phyloP scores from a whole-genome alignment of 768 basidiomycete genomes.

The Aureoboletus auriporus region DNA sequence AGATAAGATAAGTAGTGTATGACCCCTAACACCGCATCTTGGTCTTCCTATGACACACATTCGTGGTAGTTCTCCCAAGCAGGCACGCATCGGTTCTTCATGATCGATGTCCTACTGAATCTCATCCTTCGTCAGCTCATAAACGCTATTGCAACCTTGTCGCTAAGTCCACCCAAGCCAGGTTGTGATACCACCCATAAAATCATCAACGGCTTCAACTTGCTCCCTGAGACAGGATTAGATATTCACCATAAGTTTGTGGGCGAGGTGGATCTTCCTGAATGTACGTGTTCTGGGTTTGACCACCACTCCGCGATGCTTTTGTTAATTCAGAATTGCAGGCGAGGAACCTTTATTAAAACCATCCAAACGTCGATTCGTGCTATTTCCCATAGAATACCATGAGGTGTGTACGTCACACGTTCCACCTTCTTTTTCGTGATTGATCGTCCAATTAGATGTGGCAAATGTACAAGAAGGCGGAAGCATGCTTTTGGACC shows the following conservation, averaged over 20 bases:
- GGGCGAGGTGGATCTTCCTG: constrained; percentile 17
- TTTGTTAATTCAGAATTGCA: background rate
- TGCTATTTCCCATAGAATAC: constrained; percentile 91
- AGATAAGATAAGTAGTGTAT: background rate
- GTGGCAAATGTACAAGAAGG: constrained; percentile 94
- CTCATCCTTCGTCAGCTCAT: constrained; percentile 3
- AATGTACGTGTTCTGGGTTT: constrained; percentile 7
- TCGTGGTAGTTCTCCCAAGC: background rate
- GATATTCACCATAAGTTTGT: constrained; percentile 7
- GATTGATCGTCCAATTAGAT: constrained; percentile 47
- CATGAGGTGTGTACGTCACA: constrained; percentile 57
- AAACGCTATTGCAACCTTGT: constrained; percentile 2
- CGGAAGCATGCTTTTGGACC: constrained; percentile 91
- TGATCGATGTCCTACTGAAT: too few relatives aligned
- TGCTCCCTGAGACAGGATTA: background rate
- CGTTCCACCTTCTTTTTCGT: background rate
- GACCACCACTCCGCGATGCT: background rate
- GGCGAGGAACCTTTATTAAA: constrained; percentile 75
- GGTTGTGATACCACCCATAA: background rate
- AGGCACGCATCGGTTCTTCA: constrained; percentile 2
- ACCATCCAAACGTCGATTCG: constrained; percentile 73
- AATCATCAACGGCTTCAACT: background rate
- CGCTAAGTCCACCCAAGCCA: constrained; percentile 1
- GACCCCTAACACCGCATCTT: constrained; percentile 14
- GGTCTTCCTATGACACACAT: constrained; percentile 2